Base-by-base conservation (phyloP, 805 yeast species). In the Myxozyma geophila region DNA sequence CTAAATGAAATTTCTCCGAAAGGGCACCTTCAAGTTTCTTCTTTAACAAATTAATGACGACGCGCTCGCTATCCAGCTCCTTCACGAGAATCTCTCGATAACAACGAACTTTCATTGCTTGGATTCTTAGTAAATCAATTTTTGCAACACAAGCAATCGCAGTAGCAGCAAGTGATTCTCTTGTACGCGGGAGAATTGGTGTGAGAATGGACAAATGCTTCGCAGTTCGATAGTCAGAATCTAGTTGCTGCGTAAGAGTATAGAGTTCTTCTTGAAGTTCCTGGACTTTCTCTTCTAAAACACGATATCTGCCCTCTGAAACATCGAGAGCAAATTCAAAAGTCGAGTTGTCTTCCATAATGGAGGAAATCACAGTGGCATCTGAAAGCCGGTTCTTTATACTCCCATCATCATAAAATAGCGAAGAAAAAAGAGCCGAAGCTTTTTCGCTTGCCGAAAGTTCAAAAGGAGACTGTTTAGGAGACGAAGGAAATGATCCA, bases 111-210 rank as follows among this genome's bases (percentile, higher is more conserved):
- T 83, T 78, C 59, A 81, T 78, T 13, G 80, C 74, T 62, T 87
- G 88, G 62, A 81, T 81, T 80, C 85, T 80, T 43, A 82, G 73
- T 85, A 86, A 83, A 63, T 85, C 87, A 51, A 86, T 72, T 64
- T 82, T 81, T 33, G 83, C 79, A n/a, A 81, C 78, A 64, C 84
- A 72, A 62, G 80, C 76, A 50, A 81, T 80, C 21, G 82, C 80
- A 2, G 84, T 78, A 35, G 76, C 73, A 12, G 78, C 72, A 21
- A 87, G 66, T 5, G 75, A 71, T 21, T 84, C 88, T 54, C 82
- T 77, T 0, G 90, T 85, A 58, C 81, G 82, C 2, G 76, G 74
- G 39, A 79, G 79, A 36, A 88, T 75, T 1, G 92, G 92, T 13
- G 87, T 81, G 47, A 85, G 74, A 21, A 80, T 73, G 17, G 76